A percentile compares a stretch with the other conserved stretches of the same genome.
These are phyloP conservation scores for Xylariaceae sp. DNA, from an alignment of 2,329 filamentous ascomycete species.

Conservation along the genomic window DNA sequence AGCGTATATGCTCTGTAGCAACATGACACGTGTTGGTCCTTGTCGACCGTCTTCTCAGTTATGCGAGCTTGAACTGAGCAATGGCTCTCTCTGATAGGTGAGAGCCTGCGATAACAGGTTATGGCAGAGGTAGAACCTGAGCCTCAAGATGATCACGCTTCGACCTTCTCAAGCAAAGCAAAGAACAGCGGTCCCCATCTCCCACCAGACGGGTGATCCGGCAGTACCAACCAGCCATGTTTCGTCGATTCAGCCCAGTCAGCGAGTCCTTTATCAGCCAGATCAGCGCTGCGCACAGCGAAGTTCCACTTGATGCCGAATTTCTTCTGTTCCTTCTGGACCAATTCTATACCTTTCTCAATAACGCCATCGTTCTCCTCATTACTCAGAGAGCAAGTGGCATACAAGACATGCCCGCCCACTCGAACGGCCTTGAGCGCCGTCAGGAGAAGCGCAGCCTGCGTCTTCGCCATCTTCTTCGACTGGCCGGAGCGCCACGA, in stretches of 20 bases:
- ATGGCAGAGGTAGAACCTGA: no score
- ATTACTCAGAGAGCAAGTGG: conserved; percentile 38
- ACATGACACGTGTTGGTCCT: no score
- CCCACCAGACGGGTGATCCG: conserved; percentile 34
- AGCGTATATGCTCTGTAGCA: no score
- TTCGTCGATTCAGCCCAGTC: conserved; percentile 32
- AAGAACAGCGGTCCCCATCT: conserved; percentile 42
- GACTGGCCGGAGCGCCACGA: conserved; percentile 36
- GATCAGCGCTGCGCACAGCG: conserved; percentile 27
- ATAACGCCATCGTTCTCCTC: conserved; percentile 42
- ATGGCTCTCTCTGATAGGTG: no score
- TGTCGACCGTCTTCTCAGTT: no score
- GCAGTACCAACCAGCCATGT: conserved; percentile 38
- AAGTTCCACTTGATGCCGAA: conserved; percentile 30
- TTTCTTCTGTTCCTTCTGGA: conserved; percentile 38
- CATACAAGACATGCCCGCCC: conserved; percentile 38
- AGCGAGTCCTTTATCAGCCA: conserved; percentile 17
- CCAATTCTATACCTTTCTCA: conserved; percentile 31
- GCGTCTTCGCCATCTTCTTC: conserved; percentile 34
- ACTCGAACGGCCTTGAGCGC: conserved; percentile 34
- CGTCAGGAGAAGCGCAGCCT: conserved; percentile 35
- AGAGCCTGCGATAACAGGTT: no score
- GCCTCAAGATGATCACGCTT: conserved; percentile 10
- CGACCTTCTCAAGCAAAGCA: conserved; percentile 35
- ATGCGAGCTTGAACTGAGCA: no score